Evolutionary conservation across 768 basidiomycete species (phyloP).

Genomic region (Termitomyces sp.): DNA sequence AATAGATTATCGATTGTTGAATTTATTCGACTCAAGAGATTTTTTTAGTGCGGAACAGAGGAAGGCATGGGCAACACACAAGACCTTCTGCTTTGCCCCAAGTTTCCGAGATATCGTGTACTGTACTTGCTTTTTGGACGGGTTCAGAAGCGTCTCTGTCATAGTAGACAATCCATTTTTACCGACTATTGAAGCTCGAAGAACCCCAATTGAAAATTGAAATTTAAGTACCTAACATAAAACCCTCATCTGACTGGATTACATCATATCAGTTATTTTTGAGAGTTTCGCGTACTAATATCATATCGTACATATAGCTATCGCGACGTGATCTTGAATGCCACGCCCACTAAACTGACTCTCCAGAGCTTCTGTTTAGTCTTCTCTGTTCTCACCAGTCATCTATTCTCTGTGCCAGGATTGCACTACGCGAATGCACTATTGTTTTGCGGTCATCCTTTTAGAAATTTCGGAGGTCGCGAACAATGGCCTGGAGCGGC

Average conservation of each 20-base stretch:
- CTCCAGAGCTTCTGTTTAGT: background rate
- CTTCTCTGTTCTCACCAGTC: background rate
- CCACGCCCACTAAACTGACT: background rate
- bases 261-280: background rate
- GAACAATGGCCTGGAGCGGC: conserved; percentile 2
- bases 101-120: conserved; percentile 19
- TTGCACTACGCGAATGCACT: background rate
- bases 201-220: background rate
- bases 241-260: background rate
- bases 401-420: background rate
- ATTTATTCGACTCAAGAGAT: background rate
- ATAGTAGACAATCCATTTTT: background rate
- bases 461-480: background rate
- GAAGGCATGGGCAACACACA: conserved; percentile 29
- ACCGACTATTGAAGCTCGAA: background rate
- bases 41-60: conserved; percentile 25
- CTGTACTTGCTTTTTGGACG: background rate
- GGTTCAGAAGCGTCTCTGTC: background rate
- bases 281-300: too few relatives aligned
- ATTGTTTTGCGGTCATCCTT: background rate
- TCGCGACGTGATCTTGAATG: too few relatives aligned
- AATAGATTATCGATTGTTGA: conserved; percentile 14
- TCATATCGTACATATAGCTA: too few relatives aligned
- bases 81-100: conserved; percentile 25
- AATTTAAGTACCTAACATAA: too few relatives aligned